A percentile compares a stretch with the other conserved stretches of the same genome.
phyloP scores from a whole-genome alignment of 2,329 filamentous ascomycete genomes.

The Decorospora gaudefroyi region DNA sequence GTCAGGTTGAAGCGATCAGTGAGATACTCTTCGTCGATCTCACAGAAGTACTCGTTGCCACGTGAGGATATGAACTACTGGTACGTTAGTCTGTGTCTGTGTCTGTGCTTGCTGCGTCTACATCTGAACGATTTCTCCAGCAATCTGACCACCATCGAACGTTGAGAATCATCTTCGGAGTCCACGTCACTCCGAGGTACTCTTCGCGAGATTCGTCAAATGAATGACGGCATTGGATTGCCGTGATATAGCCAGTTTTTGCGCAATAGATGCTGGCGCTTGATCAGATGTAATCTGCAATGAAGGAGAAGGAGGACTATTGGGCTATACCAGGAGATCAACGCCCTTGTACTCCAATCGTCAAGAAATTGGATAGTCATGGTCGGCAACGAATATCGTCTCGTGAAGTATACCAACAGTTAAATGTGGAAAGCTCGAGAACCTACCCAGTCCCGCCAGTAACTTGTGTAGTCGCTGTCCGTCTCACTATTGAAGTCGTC shows the following conservation, averaged over 20 bases:
- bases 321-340: slow-evolving; percentile 11
- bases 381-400: background rate
- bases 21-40: slow-evolving; percentile 98
- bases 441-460: slow-evolving; percentile 99
- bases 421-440: slow-evolving; percentile 13
- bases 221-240: slow-evolving; percentile 8
- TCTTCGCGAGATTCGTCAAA: slow-evolving; percentile 3
- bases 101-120: background rate
- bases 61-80: slow-evolving; percentile 91
- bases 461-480: slow-evolving; percentile 98
- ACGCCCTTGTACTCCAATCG: background rate
- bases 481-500: slow-evolving; percentile 98
- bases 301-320: background rate
- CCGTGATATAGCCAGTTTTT: slow-evolving; percentile 9
- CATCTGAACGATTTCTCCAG: background rate
- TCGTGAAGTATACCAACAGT: background rate
- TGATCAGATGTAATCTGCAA: slow-evolving; percentile 7
- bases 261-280: slow-evolving; percentile 10
- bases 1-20: slow-evolving; percentile 98
- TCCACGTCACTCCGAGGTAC: slow-evolving; percentile 5
- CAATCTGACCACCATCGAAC: slow-evolving; percentile 12
- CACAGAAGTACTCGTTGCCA: slow-evolving; percentile 99
- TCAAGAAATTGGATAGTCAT: slow-evolving; percentile 2
- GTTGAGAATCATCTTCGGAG: slow-evolving; percentile 6
- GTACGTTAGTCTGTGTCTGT: slow-evolving; percentile 16